These are phyloP conservation scores for Coemansia sp. DNA, from an alignment of 192 early-diverging fungal species.

Conservation along the genomic window DNA sequence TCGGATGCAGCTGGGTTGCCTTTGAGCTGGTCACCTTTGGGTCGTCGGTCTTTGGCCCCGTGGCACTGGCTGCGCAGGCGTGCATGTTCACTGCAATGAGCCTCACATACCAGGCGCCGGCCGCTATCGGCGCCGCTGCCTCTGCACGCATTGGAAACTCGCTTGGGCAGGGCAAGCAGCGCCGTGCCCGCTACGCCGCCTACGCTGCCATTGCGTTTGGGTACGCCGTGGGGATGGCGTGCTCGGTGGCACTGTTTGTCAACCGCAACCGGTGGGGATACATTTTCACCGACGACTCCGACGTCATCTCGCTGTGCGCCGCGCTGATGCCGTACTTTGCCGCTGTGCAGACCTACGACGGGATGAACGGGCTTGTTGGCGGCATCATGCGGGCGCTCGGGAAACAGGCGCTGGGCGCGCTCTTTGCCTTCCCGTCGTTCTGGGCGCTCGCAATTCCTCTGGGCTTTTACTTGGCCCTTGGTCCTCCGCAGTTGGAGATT, in stretches of 20 bases:
- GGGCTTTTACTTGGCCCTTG: conserved; percentile 57
- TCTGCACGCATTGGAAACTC: conserved; percentile 80
- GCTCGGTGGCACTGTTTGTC: conserved; percentile 60
- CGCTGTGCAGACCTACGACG: conserved; percentile 51
- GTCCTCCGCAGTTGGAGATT: conserved; percentile 40
- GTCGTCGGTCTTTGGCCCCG: conserved; percentile 76
- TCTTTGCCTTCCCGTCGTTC: conserved; percentile 55
- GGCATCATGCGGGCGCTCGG: conserved; percentile 60
- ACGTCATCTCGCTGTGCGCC: conserved; percentile 34
- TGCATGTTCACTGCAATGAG: conserved; percentile 71
- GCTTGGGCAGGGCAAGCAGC: conserved; percentile 60
- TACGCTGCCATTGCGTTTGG: conserved; percentile 61
- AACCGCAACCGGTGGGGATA: conserved; percentile 65
- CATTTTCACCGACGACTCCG: conserved; percentile 46
- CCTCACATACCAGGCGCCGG: conserved; percentile 73
- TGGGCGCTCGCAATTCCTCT: conserved; percentile 57
- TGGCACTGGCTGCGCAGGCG: conserved; percentile 78
- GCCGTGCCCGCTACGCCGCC: conserved; percentile 59
- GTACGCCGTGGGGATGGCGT: conserved; percentile 59
- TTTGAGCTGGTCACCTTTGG: conserved; percentile 74
- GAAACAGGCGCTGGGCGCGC: conserved; percentile 53
- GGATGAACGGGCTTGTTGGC: conserved; percentile 61
- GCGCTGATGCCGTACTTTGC: conserved; percentile 45
- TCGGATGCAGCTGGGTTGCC: conserved; percentile 80
- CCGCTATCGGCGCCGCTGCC: conserved; percentile 67